Evolutionary conservation across 768 basidiomycete species (phyloP).

Genomic region (Lactifluus volemus): DNA sequence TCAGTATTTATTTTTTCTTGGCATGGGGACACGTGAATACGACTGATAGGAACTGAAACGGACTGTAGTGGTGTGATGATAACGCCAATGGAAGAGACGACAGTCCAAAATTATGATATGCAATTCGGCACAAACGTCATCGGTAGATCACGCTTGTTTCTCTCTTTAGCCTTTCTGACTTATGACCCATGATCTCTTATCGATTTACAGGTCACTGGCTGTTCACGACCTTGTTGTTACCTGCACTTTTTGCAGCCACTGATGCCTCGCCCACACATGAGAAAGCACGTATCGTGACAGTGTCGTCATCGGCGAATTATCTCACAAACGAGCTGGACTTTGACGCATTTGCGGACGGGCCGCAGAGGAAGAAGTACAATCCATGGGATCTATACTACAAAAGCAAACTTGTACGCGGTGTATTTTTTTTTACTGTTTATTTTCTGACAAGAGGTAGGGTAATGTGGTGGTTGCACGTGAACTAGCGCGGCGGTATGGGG

Average conservation of each 20-base stretch:
- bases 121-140: constrained; percentile 51
- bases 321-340: constrained; percentile 30
- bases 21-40: too few species aligned
- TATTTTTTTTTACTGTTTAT: too few species aligned
- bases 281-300: constrained; percentile 40
- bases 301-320: constrained; percentile 35
- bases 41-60: too few species aligned
- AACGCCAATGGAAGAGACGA: constrained; percentile 32
- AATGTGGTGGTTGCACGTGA: constrained; percentile 38
- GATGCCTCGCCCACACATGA: constrained; percentile 29
- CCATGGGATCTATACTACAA: constrained; percentile 21
- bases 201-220: constrained; percentile 44
- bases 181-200: background rate
- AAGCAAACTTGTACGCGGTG: constrained; percentile 38
- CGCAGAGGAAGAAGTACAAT: constrained; percentile 18
- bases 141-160: constrained; percentile 25
- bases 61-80: constrained; percentile 39
- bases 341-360: constrained; percentile 29
- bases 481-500: constrained; percentile 38
- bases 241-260: constrained; percentile 35
- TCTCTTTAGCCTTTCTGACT: background rate
- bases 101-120: constrained; percentile 44
- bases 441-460: constrained; percentile 21
- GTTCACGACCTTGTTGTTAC: constrained; percentile 47
- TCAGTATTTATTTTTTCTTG: constrained; percentile 22